Conservation (phyloP, 257 asterid genomes). For the Parsonsia alboflavescens region DNA sequence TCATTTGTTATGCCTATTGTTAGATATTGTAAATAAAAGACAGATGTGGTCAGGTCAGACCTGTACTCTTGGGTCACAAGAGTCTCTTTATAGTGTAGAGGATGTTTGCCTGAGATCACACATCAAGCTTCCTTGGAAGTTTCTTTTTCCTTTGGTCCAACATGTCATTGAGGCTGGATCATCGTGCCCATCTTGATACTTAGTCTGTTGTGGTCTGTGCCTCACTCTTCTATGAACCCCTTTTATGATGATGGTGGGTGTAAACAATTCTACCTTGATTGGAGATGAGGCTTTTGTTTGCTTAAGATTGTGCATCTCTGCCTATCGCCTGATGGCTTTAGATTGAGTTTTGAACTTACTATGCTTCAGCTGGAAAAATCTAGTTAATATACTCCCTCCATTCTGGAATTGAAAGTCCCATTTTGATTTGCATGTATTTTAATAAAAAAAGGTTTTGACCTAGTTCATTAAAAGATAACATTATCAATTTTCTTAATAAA, state of each 20-base stretch:
- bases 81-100: background rate
- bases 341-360: background rate
- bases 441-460: too few species aligned
- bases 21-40: background rate
- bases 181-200: background rate
- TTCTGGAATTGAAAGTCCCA: too few species aligned
- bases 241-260: too few species aligned
- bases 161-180: background rate
- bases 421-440: too few species aligned
- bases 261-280: background rate
- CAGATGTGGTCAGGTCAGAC: background rate
- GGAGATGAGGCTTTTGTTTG: background rate
- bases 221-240: background rate
- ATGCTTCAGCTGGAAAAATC: background rate
- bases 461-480: too few species aligned
- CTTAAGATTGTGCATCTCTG: background rate
- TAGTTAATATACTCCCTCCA: background rate
- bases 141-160: background rate
- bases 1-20: background rate
- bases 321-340: background rate
- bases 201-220: background rate
- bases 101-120: background rate
- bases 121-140: background rate
- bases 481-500: too few species aligned
- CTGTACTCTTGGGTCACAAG: background rate